Conservation (phyloP, 139 green algal species). For the Yamagishiella unicocca region DNA sequence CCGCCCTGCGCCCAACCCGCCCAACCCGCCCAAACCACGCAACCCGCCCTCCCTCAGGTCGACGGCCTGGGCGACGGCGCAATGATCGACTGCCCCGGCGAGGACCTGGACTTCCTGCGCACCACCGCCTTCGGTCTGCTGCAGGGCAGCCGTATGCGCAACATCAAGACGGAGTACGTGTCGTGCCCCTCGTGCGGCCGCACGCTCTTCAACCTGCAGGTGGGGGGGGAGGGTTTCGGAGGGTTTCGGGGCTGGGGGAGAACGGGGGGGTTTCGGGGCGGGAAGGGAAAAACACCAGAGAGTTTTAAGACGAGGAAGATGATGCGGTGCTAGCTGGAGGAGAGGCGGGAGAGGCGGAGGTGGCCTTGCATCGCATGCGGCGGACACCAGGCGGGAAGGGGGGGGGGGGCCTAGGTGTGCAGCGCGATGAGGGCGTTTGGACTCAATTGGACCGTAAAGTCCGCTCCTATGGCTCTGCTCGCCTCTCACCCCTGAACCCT, state of each 20-base stretch:
- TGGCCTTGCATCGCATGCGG: not conserved
- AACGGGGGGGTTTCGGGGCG: too few species aligned
- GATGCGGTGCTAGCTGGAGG: too few species aligned
- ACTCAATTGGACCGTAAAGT: too few species aligned
- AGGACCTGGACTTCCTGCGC: constrained; percentile 92
- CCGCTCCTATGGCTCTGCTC: too few species aligned
- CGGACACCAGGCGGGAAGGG: not conserved
- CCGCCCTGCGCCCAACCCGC: not conserved
- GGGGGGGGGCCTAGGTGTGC: not conserved
- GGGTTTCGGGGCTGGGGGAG: not conserved
- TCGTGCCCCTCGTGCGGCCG: constrained; percentile 97
- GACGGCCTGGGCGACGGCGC: constrained; percentile 97
- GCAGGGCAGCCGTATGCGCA: constrained; percentile 97
- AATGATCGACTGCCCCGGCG: constrained; percentile 81
- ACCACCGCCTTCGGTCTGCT: constrained; percentile 97
- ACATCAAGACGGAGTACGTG: constrained; percentile 99
- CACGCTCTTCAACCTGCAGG: constrained; percentile 99
- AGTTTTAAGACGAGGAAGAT: too few species aligned
- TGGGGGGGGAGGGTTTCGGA: constrained; percentile 60
- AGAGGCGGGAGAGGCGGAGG: not conserved
- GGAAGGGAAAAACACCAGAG: too few species aligned
- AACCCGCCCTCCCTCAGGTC: constrained; percentile 13
- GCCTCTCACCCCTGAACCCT: too few species aligned
- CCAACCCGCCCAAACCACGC: too few species aligned
- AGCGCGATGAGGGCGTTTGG: not conserved